These are phyloP conservation scores for Mitragyna speciosa DNA, from an alignment of 257 asterid species.

Conservation along the genomic window DNA sequence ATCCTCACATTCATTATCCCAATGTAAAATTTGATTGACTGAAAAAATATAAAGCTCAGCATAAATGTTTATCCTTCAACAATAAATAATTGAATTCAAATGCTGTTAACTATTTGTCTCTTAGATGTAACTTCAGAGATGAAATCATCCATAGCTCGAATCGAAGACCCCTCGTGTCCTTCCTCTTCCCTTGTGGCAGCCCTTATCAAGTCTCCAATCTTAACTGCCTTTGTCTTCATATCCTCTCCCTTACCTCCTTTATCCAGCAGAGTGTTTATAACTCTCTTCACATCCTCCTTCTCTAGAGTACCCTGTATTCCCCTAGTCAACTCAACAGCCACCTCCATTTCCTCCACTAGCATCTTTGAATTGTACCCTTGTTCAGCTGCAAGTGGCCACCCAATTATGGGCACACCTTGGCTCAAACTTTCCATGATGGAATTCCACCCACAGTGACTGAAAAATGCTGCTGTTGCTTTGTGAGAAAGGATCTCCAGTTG, in stretches of 20 bases:
- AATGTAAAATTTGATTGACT: too few relatives aligned
- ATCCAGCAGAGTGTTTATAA: slow-evolving; percentile 53
- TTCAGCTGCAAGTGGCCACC: slow-evolving; percentile 43
- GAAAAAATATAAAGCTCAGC: too few relatives aligned
- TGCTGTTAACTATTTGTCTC: neutral
- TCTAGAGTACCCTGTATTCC: slow-evolving; percentile 34
- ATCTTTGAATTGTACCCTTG: slow-evolving; percentile 53
- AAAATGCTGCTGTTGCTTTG: slow-evolving; percentile 57
- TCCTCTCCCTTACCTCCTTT: slow-evolving; percentile 47
- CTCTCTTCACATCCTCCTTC: slow-evolving; percentile 59
- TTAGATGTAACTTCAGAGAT: slow-evolving; percentile 37
- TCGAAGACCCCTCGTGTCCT: slow-evolving; percentile 47
- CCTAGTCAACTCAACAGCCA: slow-evolving; percentile 35
- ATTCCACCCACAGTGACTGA: slow-evolving; percentile 97
- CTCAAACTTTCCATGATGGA: slow-evolving; percentile 79
- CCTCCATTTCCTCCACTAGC: slow-evolving; percentile 75
- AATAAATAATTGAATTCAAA: neutral
- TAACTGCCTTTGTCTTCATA: slow-evolving; percentile 62
- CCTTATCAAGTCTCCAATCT: slow-evolving; percentile 53
- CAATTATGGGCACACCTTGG: slow-evolving; percentile 86
- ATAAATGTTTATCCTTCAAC: too few relatives aligned
- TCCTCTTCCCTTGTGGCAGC: slow-evolving; percentile 48
- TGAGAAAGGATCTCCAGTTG: slow-evolving; percentile 86
- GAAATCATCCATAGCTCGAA: slow-evolving; percentile 55
- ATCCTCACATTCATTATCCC: too few relatives aligned